These are phyloP conservation scores for Hordeum pubiflorum DNA, from an alignment of 202 grass and related monocot species.

Conservation along the genomic window DNA sequence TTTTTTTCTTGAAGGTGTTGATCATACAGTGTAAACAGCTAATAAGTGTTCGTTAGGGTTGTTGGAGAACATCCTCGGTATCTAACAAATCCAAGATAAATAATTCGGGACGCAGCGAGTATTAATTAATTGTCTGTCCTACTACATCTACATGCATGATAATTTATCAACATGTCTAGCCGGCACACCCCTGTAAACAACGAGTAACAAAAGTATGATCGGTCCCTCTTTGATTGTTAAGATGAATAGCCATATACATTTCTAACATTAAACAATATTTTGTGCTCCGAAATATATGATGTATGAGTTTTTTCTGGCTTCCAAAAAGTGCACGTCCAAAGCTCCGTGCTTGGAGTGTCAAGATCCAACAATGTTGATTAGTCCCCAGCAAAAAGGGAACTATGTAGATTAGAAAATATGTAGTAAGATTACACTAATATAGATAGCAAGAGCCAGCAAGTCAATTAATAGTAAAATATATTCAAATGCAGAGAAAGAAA, in stretches of 20 bases:
- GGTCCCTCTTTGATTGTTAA: not conserved
- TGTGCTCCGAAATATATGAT: too few species aligned
- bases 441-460: not conserved
- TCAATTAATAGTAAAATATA: not conserved
- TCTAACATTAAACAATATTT: too few species aligned
- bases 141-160: not conserved
- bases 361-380: not conserved
- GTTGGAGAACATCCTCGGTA: not conserved
- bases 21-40: not conserved
- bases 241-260: not conserved
- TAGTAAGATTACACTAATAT: not conserved
- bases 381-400: too few species aligned
- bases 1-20: not conserved
- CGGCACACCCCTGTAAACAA: not conserved
- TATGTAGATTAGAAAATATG: not conserved
- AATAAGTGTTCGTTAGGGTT: not conserved
- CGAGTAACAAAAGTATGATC: not conserved
- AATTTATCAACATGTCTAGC: not conserved
- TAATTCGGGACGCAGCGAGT: too few species aligned
- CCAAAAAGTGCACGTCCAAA: not conserved
- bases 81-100: not conserved
- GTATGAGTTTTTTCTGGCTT: not conserved
- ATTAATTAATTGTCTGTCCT: not conserved
- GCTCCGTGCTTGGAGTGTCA: not conserved
- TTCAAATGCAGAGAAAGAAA: not conserved